Conservation (phyloP, 768 basidiomycete genomes). For the Lactifluus pinguis region DNA sequence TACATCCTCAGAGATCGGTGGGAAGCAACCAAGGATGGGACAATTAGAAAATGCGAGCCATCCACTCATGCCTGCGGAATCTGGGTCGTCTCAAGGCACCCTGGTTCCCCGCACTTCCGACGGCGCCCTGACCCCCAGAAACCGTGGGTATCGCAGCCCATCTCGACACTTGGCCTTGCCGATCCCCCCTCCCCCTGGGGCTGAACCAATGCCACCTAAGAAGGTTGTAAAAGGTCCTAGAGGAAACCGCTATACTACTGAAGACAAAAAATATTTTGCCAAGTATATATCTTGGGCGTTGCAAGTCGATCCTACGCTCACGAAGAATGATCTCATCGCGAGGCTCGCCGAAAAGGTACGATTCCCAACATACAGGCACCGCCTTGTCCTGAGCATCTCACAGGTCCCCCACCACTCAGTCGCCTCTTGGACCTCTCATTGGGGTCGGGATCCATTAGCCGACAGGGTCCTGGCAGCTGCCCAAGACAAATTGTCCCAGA, state of each 20-base stretch:
- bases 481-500: background rate
- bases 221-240: slow-evolving; percentile 32
- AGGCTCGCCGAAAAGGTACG: slow-evolving; percentile 48
- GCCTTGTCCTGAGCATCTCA: background rate
- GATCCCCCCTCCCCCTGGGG: slow-evolving; percentile 54
- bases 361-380: background rate
- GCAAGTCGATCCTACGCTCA: slow-evolving; percentile 42
- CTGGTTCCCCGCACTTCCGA: background rate
- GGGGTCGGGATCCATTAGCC: slow-evolving; percentile 8
- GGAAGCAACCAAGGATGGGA: background rate
- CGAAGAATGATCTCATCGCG: slow-evolving; percentile 45
- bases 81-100: background rate
- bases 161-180: slow-evolving; percentile 32
- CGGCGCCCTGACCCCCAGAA: background rate
- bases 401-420: slow-evolving; percentile 18
- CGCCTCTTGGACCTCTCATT: slow-evolving; percentile 10
- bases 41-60: background rate
- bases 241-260: slow-evolving; percentile 57
- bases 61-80: background rate
- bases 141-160: background rate
- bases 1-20: background rate
- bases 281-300: slow-evolving; percentile 57
- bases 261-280: slow-evolving; percentile 59
- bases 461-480: slow-evolving; percentile 9
- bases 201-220: slow-evolving; percentile 61